phyloP scores from a whole-genome alignment of 1,139 yeast species.

The Taiozyma sp. region DNA sequence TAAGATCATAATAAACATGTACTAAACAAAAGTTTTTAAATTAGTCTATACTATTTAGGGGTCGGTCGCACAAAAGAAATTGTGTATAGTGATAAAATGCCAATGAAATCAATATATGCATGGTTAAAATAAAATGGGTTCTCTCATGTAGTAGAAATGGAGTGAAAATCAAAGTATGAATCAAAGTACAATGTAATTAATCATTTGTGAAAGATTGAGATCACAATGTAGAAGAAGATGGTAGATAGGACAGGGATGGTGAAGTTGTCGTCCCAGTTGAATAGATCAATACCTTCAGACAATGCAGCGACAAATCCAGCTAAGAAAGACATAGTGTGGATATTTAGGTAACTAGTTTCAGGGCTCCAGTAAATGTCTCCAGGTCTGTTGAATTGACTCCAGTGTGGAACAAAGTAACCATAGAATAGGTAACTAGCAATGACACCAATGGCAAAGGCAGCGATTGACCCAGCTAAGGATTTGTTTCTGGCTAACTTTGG shows the following conservation, averaged over 20 bases:
- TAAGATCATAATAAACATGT: background rate
- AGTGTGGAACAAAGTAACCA: constrained; percentile 65
- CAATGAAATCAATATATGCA: background rate
- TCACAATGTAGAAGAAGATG: constrained; percentile 47
- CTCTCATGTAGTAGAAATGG: no score
- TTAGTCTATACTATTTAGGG: background rate
- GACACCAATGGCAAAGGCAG: constrained; percentile 78
- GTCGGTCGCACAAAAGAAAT: background rate
- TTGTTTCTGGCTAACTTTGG: constrained; percentile 72
- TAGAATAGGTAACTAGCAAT: constrained; percentile 62
- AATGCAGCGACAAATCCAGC: constrained; percentile 78
- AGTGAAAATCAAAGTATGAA: no score
- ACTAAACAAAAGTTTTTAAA: background rate
- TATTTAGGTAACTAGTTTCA: constrained; percentile 49
- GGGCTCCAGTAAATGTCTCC: constrained; percentile 63
- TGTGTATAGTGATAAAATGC: background rate
- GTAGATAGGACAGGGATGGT: constrained; percentile 90
- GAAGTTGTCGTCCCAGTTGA: constrained; percentile 82
- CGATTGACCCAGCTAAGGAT: constrained; percentile 84
- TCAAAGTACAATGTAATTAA: no score
- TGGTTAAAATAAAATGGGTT: background rate
- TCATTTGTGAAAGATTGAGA: constrained; percentile 29
- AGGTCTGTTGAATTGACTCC: constrained; percentile 43
- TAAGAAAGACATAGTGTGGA: constrained; percentile 50
- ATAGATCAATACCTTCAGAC: constrained; percentile 78